Conservation (phyloP, 192 early-diverging fungal species). For the Umbelopsis isabellina region DNA sequence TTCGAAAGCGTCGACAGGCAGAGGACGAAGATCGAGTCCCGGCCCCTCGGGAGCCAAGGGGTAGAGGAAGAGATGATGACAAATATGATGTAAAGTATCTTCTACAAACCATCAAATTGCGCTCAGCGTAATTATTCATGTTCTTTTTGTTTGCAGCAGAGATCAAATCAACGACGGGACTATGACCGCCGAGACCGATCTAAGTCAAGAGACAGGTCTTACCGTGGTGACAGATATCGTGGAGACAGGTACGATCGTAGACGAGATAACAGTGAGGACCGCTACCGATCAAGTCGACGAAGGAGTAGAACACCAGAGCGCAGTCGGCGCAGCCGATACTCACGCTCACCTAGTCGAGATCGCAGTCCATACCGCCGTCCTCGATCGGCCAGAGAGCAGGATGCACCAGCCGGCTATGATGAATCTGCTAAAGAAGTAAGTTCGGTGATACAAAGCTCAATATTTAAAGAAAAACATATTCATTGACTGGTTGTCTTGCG, state of each 20-base stretch:
- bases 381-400: not conserved
- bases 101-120: not conserved
- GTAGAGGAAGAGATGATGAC: constrained; percentile 12
- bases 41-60: not conserved
- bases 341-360: not conserved
- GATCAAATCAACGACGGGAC: constrained; percentile 27
- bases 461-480: no score
- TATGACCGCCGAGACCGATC: constrained; percentile 19
- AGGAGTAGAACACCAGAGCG: constrained; percentile 32
- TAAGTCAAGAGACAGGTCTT: constrained; percentile 25
- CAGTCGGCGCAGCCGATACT: constrained; percentile 4
- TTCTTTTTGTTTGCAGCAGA: constrained; percentile 25
- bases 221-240: constrained; percentile 39
- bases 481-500: no score
- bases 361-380: not conserved
- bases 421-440: not conserved
- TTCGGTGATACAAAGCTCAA: not conserved
- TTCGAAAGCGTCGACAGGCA: constrained; percentile 38
- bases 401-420: not conserved
- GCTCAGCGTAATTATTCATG: constrained; percentile 19
- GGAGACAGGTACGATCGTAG: constrained; percentile 21
- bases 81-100: constrained; percentile 14
- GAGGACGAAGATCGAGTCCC: constrained; percentile 29
- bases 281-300: constrained; percentile 27
- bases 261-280: constrained; percentile 27